phyloP scores from a whole-genome alignment of 148 eudicot genomes.

The Persicaria maculosa region DNA sequence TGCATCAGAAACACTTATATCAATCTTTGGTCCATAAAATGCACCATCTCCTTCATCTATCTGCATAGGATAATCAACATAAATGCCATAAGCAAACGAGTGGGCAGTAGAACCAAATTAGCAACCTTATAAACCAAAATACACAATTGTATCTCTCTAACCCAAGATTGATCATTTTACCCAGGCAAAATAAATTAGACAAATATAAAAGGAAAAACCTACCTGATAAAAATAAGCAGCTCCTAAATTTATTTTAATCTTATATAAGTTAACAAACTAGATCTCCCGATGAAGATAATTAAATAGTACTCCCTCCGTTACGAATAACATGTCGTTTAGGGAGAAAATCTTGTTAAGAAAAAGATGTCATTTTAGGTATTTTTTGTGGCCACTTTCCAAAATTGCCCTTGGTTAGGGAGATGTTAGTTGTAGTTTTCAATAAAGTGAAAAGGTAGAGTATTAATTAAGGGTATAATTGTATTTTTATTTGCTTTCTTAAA shows the following conservation, averaged over 20 bases:
- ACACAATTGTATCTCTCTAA: not conserved
- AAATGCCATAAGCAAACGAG: not conserved
- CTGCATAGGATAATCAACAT: slow-evolving; percentile 26
- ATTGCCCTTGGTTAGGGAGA: no score
- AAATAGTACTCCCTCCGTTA: no score
- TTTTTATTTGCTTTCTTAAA: no score
- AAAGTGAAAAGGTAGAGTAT: no score
- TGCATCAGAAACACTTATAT: slow-evolving; percentile 95
- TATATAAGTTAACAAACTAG: not conserved
- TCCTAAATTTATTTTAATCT: not conserved
- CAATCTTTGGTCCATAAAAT: slow-evolving; percentile 98
- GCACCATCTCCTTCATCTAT: slow-evolving; percentile 98
- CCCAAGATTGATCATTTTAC: not conserved
- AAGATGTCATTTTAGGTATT: no score
- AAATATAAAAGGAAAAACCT: not conserved
- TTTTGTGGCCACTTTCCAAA: no score
- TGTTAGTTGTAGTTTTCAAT: no score
- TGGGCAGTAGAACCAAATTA: not conserved
- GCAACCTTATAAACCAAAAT: not conserved
- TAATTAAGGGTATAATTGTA: no score
- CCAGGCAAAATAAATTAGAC: not conserved
- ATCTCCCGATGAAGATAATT: not conserved
- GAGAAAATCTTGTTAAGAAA: no score
- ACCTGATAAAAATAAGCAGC: not conserved
- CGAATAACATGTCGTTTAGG: no score